These are phyloP conservation scores for Clavispora santaluciae DNA, from an alignment of 805 yeast genomes.

Conservation along the genomic window DNA sequence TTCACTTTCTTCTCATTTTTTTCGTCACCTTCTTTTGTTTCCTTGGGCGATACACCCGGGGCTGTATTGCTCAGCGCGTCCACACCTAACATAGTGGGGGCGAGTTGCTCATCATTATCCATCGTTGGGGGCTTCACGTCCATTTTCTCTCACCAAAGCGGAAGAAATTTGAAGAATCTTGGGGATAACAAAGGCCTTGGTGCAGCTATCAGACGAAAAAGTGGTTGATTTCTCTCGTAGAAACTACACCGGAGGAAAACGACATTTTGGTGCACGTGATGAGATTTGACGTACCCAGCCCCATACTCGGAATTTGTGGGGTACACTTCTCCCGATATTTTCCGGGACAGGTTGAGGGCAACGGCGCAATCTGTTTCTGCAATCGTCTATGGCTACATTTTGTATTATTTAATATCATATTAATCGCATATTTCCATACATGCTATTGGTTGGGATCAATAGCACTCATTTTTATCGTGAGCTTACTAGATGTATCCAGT, in stretches of 20 bases:
- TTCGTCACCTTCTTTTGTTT: neutral
- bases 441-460: neutral
- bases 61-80: neutral
- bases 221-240: neutral
- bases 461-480: neutral
- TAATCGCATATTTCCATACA: no score
- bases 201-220: no score
- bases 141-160: no score
- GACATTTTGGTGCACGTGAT: neutral
- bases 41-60: neutral
- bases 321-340: neutral
- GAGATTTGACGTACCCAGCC: neutral
- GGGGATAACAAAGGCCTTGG: no score
- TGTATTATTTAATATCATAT: no score
- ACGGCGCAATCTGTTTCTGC: no score
- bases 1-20: slow-evolving; percentile 4
- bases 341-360: neutral
- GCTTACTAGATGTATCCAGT: neutral
- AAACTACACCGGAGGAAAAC: neutral
- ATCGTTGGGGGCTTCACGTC: neutral
- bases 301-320: neutral
- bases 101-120: neutral
- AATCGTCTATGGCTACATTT: no score
- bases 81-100: neutral
- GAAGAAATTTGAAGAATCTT: no score